Evolutionary conservation across 768 basidiomycete genomes (phyloP).

Genomic region (Amanita polypyramis): DNA sequence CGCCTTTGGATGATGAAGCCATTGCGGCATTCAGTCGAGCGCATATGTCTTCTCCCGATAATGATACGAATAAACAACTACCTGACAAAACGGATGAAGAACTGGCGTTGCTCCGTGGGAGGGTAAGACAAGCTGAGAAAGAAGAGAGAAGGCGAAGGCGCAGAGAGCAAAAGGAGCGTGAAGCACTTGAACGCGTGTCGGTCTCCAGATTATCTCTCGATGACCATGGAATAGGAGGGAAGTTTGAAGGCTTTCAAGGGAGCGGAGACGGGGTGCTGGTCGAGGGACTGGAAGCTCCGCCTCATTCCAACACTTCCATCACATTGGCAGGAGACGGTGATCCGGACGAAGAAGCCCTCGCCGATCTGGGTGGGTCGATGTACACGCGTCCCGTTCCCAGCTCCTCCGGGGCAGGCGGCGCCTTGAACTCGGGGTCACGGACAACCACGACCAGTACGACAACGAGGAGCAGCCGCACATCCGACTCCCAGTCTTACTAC

Average conservation of each 20-base stretch:
- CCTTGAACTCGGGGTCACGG: neutral
- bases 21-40: neutral
- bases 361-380: neutral
- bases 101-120: neutral
- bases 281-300: neutral
- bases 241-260: slow-evolving; percentile 7
- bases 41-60: neutral
- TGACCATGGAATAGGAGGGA: neutral
- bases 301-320: neutral
- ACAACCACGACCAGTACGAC: neutral
- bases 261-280: neutral
- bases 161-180: neutral
- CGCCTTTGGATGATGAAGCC: slow-evolving; percentile 2
- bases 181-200: neutral
- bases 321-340: neutral
- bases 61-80: neutral
- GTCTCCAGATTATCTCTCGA: neutral
- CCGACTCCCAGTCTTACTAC: neutral
- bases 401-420: neutral
- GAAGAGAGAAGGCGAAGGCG: neutral
- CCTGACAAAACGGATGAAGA: neutral
- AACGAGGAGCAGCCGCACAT: neutral
- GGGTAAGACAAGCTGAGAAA: neutral
- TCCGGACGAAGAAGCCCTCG: neutral
- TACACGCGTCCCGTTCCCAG: neutral